Evolutionary conservation across 2,329 filamentous ascomycete genomes (phyloP).

Genomic region (Aspergillus ibericus): DNA sequence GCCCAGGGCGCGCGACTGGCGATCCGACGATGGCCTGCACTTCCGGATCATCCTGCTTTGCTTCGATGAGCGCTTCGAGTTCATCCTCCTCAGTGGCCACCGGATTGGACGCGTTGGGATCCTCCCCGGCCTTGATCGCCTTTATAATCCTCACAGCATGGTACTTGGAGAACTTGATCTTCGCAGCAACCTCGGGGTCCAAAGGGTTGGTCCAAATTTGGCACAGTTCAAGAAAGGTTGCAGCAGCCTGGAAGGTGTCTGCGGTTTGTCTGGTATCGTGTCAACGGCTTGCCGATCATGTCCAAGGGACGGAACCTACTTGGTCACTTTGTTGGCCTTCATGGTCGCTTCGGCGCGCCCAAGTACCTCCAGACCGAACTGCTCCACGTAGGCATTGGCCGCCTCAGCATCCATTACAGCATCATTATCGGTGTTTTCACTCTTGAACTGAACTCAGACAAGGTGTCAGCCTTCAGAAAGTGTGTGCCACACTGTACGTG

Average conservation of each 20-base stretch:
- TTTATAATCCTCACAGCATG: slow-evolving; percentile 88
- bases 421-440: slow-evolving; percentile 72
- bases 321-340: slow-evolving; percentile 77
- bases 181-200: slow-evolving; percentile 74
- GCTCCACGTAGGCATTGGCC: slow-evolving; percentile 88
- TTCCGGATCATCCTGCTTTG: slow-evolving; percentile 67
- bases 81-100: slow-evolving; percentile 57
- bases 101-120: slow-evolving; percentile 90
- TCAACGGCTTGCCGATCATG: slow-evolving; percentile 15
- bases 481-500: not conserved
- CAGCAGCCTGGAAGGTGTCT: slow-evolving; percentile 88
- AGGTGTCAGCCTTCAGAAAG: slow-evolving; percentile 9
- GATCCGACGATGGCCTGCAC: slow-evolving; percentile 55
- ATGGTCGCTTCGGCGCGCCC: slow-evolving; percentile 79
- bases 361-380: slow-evolving; percentile 89
- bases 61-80: slow-evolving; percentile 38
- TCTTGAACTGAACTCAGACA: slow-evolving; percentile 59
- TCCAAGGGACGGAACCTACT: slow-evolving; percentile 46
- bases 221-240: slow-evolving; percentile 86
- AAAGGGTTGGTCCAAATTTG: slow-evolving; percentile 73
- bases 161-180: slow-evolving; percentile 96
- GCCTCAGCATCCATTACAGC: slow-evolving; percentile 81
- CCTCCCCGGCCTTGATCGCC: slow-evolving; percentile 84
- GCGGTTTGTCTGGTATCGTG: slow-evolving; percentile 70
- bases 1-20: slow-evolving; percentile 43